Evolutionary conservation across 257 asterid genomes (phyloP).

Genomic region (Solanum bulbocastanum): DNA sequence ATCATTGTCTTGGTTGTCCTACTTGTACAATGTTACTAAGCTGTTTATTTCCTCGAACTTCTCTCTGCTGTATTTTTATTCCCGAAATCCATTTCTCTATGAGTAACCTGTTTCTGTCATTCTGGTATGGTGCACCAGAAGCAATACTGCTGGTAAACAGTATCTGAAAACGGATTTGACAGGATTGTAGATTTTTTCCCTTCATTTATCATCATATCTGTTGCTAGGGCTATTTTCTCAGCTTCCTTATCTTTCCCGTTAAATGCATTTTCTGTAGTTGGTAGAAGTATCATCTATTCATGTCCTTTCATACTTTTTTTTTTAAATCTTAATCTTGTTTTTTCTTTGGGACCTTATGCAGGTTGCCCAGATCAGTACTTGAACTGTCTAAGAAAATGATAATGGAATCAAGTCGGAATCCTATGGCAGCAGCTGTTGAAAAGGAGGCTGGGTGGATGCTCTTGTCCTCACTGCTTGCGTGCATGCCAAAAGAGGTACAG

Average conservation of each 20-base stretch:
- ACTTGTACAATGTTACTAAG: neutral
- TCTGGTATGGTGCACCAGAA: neutral
- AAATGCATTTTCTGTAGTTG: neutral
- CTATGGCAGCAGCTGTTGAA: constrained; percentile 63
- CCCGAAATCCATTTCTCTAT: neutral
- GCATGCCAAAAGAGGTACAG: constrained; percentile 73
- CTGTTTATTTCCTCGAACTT: neutral
- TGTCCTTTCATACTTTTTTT: neutral
- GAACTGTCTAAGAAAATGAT: constrained; percentile 86
- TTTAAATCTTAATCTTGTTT: neutral
- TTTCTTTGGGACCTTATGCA: constrained; percentile 17
- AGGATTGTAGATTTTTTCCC: neutral
- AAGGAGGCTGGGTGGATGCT: constrained; percentile 98
- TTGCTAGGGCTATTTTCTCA: neutral
- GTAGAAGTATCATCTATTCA: neutral
- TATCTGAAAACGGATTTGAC: neutral
- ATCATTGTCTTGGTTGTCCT: neutral
- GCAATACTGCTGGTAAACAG: neutral
- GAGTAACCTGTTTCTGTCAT: neutral
- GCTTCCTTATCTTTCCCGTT: neutral
- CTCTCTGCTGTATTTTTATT: neutral
- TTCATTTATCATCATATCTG: neutral
- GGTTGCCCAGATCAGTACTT: constrained; percentile 80
- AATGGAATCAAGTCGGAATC: constrained; percentile 66
- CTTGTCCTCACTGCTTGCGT: constrained; percentile 79